These are phyloP conservation scores for Ophiocordyceps australis DNA, from an alignment of 2,329 filamentous ascomycete species.

Conservation along the genomic window DNA sequence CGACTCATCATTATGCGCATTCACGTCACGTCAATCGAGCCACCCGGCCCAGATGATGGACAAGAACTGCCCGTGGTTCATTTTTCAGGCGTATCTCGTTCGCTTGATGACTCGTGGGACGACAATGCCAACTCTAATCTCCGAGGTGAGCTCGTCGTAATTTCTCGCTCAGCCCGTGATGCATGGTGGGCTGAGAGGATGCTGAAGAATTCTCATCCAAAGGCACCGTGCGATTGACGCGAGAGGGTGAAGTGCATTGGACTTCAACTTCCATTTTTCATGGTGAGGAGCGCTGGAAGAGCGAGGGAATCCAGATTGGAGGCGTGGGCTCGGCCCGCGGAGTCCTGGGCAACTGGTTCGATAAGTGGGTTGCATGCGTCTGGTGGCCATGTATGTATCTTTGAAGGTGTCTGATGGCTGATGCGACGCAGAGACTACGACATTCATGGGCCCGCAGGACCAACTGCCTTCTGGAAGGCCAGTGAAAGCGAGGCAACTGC, in stretches of 20 bases:
- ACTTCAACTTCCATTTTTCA: conserved; percentile 45
- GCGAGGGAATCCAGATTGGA: conserved; percentile 58
- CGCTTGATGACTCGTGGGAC: conserved; percentile 46
- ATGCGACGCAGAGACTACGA: conserved; percentile 49
- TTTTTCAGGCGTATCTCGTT: conserved; percentile 44
- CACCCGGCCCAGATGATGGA: conserved; percentile 37
- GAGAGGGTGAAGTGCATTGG: conserved; percentile 58
- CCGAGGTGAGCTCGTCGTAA: conserved; percentile 33
- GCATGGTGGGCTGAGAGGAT: conserved; percentile 4
- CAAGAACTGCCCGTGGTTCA: conserved; percentile 45
- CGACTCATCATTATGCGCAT: conserved; percentile 54
- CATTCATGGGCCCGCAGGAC: conserved; percentile 50
- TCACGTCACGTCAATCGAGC: conserved; percentile 39
- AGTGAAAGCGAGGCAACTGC: conserved; percentile 23
- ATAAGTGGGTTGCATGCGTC: conserved; percentile 31
- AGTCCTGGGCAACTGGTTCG: conserved; percentile 62
- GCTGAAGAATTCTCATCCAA: conserved; percentile 7
- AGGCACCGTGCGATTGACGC: conserved; percentile 47
- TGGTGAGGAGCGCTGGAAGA: conserved; percentile 56
- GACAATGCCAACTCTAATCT: conserved; percentile 50
- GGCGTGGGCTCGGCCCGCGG: conserved; percentile 46
- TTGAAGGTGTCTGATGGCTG: too few species aligned
- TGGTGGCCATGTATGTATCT: not conserved
- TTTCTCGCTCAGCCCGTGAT: not conserved
- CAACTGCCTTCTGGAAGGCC: conserved; percentile 64